These are phyloP conservation scores for Handroanthus guayacan DNA, from an alignment of 257 asterid genomes.

Conservation along the genomic window DNA sequence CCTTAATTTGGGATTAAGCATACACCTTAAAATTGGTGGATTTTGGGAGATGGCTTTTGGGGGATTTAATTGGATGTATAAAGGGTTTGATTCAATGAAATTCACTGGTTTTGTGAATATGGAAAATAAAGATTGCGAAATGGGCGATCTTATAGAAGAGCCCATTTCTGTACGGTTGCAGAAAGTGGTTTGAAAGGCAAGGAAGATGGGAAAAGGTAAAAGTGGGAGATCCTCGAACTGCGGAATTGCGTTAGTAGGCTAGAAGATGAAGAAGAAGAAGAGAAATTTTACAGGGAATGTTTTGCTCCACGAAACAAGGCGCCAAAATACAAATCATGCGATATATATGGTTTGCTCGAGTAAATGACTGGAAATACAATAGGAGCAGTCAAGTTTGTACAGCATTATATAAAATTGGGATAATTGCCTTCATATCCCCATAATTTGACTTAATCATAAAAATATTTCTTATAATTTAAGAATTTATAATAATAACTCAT, in stretches of 20 bases:
- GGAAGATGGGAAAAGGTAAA: not conserved
- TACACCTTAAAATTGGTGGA: conserved; percentile 23
- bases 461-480: too few species aligned
- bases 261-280: conserved; percentile 2
- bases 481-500: too few species aligned
- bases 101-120: conserved; percentile 25
- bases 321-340: conserved; percentile 39
- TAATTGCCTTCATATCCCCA: too few species aligned
- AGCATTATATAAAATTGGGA: too few species aligned
- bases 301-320: conserved; percentile 30
- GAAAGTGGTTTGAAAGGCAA: conserved; percentile 17
- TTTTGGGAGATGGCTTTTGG: conserved; percentile 25
- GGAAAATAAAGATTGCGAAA: conserved; percentile 28
- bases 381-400: too few species aligned
- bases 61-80: not conserved
- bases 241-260: conserved; percentile 40
- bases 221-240: conserved; percentile 47
- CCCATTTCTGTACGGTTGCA: conserved; percentile 38
- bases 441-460: too few species aligned
- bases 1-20: conserved; percentile 18
- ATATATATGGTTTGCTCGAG: too few species aligned
- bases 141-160: conserved; percentile 31
- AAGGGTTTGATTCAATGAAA: conserved; percentile 6
- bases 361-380: not conserved
- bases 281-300: not conserved